Evolutionary conservation across 768 basidiomycete genomes (phyloP).

Genomic region (Macrolepiota dolichaula): DNA sequence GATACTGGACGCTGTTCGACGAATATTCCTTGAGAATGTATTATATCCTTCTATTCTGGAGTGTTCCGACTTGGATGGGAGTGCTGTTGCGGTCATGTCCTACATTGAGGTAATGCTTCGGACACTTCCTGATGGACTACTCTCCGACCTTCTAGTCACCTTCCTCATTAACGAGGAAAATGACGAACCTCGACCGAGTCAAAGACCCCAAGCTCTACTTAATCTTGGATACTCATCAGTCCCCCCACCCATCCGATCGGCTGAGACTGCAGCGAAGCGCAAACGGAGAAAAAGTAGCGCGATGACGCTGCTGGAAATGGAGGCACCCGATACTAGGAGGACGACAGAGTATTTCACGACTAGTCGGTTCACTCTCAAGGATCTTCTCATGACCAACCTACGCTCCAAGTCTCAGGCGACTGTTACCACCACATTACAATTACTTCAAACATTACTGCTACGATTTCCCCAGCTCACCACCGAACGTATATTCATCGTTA

Average conservation of each 20-base stretch:
- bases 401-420: constrained; percentile 63
- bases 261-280: constrained; percentile 42
- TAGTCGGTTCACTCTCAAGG: constrained; percentile 89
- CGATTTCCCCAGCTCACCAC: constrained; percentile 63
- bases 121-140: constrained; percentile 63
- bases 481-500: constrained; percentile 67
- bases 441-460: constrained; percentile 72
- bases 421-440: constrained; percentile 73
- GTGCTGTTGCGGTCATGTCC: constrained; percentile 92
- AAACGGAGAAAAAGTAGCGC: constrained; percentile 80
- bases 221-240: constrained; percentile 38
- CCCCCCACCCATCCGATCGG: constrained; percentile 22
- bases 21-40: constrained; percentile 89
- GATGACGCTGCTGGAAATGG: constrained; percentile 86
- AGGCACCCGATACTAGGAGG: constrained; percentile 67
- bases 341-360: constrained; percentile 83
- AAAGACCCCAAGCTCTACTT: constrained; percentile 42
- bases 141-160: constrained; percentile 68
- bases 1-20: constrained; percentile 77
- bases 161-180: constrained; percentile 88
- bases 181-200: constrained; percentile 47
- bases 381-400: constrained; percentile 79
- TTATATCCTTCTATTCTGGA: constrained; percentile 91
- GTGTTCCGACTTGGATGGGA: constrained; percentile 91
- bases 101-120: constrained; percentile 89